A percentile compares a stretch with the other conserved stretches of the same genome.
Evolutionary conservation across 176 grass and related monocot species (phyloP).

Genomic region (Secale cereale): DNA sequence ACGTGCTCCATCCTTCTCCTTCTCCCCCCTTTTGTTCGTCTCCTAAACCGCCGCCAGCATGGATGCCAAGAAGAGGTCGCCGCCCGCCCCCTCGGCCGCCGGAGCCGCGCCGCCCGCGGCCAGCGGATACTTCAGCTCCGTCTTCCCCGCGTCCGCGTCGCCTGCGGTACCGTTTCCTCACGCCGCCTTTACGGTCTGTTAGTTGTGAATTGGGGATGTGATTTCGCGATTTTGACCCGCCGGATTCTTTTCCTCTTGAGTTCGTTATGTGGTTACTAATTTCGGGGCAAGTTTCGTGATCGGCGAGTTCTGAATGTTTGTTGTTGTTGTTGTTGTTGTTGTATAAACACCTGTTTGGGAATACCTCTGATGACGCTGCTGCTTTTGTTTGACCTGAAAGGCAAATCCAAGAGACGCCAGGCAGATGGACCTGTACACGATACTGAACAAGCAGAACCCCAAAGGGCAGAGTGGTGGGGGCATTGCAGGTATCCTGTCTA

Average conservation of each 20-base stretch:
- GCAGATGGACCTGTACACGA: slow-evolving; percentile 33
- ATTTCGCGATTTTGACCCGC: neutral
- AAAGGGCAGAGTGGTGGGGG: slow-evolving; percentile 30
- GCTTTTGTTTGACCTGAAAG: slow-evolving; percentile 7
- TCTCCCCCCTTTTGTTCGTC: neutral
- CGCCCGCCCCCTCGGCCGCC: slow-evolving; percentile 10
- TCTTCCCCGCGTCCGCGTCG: slow-evolving; percentile 27
- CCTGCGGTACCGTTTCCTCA: slow-evolving; percentile 24
- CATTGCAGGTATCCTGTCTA: slow-evolving; percentile 22
- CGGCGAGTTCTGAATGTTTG: neutral
- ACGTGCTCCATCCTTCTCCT: slow-evolving; percentile 23
- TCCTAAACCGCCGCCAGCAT: neutral
- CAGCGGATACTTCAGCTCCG: slow-evolving; percentile 40
- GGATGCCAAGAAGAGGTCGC: slow-evolving; percentile 46
- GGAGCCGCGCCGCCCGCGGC: neutral
- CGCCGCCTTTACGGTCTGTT: neutral
- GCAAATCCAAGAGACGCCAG: slow-evolving; percentile 35
- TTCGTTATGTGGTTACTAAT: neutral
- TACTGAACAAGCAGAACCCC: slow-evolving; percentile 52
- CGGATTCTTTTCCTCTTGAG: neutral
- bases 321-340: neutral
- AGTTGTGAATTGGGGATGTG: neutral
- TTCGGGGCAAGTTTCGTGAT: neutral
- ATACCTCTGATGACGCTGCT: neutral
- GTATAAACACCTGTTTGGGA: neutral